Base-by-base conservation (phyloP, 192 early-diverging fungal genomes). In the Helicostylum pulchrum region DNA sequence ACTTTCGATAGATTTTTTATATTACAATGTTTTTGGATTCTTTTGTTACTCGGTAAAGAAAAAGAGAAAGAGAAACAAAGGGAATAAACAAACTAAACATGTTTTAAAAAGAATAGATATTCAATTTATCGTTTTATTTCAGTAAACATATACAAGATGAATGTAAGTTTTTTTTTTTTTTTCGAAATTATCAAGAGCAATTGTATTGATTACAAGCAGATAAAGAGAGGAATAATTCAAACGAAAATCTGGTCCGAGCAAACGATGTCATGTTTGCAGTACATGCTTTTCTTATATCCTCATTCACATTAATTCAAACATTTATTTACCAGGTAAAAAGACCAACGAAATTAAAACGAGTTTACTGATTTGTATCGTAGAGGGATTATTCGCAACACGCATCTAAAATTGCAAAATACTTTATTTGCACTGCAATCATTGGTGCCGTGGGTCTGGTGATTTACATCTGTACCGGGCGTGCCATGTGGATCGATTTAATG, bases 241-340 rank as follows among this genome's bases (percentile, higher is more conserved):
- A 79, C 32, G 68, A 83, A 10, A 90, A 90, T 62, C 70, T 93
- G 7, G 88, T 95, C 4, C 82, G 86, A 30, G 76, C 83, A 50
- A 93, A 94, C 60, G 95, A 97, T 77, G 85, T 96, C 44, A 78
- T 92, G 31, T 97, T 97, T 75, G 80, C 90, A 3, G 73, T 88
- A n/a, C 93, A 97, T 76, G 95, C 93, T 5, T 79, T 93, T 34
- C 21, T 79, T 0, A 61, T 94, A 5, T 81, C 88, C 7, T 53
- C 76, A 0, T 50, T 88, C 15, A 89, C 88, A 0, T 70, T 91
- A 47, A 53, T 59, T 0, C 91, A 92, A 70, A 80, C 87, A 4
- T 81, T 85, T 55, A 61, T 71, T 19, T 92, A 92, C 70, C 83
- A 88, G 75, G 85, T 86, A 80, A 46, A 64, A n/a, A 7, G 44